phyloP scores from a whole-genome alignment of 257 asterid genomes.

The Solanum ossicruentum region DNA sequence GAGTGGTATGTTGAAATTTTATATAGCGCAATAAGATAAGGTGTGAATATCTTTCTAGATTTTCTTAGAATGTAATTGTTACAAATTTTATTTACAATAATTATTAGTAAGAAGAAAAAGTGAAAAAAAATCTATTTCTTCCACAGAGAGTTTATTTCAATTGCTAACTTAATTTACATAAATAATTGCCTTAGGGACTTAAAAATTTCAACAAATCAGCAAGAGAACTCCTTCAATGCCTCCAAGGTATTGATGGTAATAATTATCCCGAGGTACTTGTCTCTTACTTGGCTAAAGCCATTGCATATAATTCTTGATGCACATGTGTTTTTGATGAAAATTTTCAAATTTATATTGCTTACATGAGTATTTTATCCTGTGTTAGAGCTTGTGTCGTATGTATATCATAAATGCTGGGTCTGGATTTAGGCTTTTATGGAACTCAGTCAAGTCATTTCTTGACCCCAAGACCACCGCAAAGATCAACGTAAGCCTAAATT shows the following conservation, averaged over 20 bases:
- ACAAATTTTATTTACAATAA: background rate
- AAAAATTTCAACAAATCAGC: constrained; percentile 82
- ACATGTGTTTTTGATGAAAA: background rate
- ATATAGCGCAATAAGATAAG: background rate
- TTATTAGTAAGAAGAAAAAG: background rate
- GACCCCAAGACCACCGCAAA: constrained; percentile 97
- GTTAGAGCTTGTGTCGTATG: constrained; percentile 83
- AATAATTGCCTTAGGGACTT: constrained; percentile 47
- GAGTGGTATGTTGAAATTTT: constrained; percentile 55
- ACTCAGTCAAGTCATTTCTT: constrained; percentile 87
- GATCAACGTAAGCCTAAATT: constrained; percentile 48
- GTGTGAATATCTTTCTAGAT: background rate
- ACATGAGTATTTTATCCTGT: background rate
- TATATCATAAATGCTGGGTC: constrained; percentile 97
- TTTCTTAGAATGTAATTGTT: background rate
- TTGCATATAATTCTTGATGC: background rate
- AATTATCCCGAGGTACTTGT: constrained; percentile 81
- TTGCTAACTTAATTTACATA: background rate
- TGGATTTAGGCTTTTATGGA: constrained; percentile 97
- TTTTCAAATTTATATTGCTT: background rate
- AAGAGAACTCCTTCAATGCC: constrained; percentile 72
- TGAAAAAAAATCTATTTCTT: background rate
- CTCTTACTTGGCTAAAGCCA: background rate
- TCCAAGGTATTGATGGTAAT: constrained; percentile 87
- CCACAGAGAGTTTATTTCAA: background rate